Base-by-base conservation (phyloP, 306 rosid species). In the Cucumis melo region DNA sequence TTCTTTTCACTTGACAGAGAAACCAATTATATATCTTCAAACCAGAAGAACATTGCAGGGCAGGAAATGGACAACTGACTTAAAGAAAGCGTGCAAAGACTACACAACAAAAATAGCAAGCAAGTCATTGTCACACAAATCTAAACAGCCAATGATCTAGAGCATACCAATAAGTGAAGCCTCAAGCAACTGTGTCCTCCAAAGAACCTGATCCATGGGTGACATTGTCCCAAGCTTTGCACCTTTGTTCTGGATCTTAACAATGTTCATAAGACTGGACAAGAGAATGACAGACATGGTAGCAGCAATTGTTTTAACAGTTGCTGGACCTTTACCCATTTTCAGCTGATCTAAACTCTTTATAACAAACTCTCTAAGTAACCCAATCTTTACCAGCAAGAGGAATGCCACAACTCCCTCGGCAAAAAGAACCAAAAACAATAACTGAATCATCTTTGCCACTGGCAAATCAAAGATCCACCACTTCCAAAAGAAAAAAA, bases 131-230 rank as follows among this genome's bases (percentile, higher is more conserved):
- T 32, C 56, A 80, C 21, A 12, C 36, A 53, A 78, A 44, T 53
- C 42, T 76, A 23, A 50, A 54, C 50, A 38, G 44, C 6, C 39
- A 59, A 61, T 73, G 27, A 78, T 56, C 66, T 24, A 38, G 50
- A 87, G 71, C 86, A 29, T 76, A 94, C 99, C 92, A 84, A 92
- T 87, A 4, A 94, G 90, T 14, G 97, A 91, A 82, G 97, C 96
- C 85, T 94, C 96, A 11, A 94, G 95, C 90, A 94, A 81, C 81
- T 94, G 98, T 73, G 98, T 90, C 83, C 97, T 94, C 95, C 96
- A 94, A 6, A 94, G 87, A 86, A 91, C 98, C 80, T 93, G 97
- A 88, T 94, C 98, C 98, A 94, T 94, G 32, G 98, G 97, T 11
- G 98, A 94, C 97, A 94, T 91, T 20, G 96, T 87, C 5, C 98